Conservation (phyloP, 2,329 filamentous ascomycete genomes). For the Fusarium mangiferae region DNA sequence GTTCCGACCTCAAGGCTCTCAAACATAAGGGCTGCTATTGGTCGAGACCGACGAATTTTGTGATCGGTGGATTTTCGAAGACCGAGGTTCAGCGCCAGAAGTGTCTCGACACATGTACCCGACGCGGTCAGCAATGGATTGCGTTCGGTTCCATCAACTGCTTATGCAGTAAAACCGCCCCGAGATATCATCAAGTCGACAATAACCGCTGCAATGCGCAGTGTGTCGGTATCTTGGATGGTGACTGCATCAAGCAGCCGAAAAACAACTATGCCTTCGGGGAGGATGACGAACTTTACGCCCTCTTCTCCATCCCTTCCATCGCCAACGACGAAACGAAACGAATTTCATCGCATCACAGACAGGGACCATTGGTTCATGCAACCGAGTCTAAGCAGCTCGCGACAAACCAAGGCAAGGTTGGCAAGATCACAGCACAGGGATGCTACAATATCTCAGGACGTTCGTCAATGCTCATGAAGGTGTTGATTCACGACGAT, state of each 20-base stretch:
- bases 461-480: not conserved
- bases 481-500: rapidly evolving
- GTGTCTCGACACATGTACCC: not conserved
- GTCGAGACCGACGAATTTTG: not conserved
- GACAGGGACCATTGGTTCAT: not conserved
- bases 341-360: not conserved
- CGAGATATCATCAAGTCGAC: not conserved
- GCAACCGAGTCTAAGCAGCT: not conserved
- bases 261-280: not conserved
- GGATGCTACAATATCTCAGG: not conserved
- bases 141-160: not conserved
- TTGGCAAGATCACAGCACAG: not conserved
- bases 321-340: not conserved
- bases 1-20: not conserved
- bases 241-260: not conserved
- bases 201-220: not conserved
- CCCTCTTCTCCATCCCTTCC: not conserved
- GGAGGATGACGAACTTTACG: not conserved
- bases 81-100: not conserved
- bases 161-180: not conserved
- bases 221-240: not conserved
- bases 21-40: not conserved
- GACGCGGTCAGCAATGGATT: not conserved
- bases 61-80: not conserved
- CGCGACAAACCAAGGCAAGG: not conserved